These are phyloP conservation scores for Solanum acaule DNA, from an alignment of 257 asterid genomes.

Conservation along the genomic window DNA sequence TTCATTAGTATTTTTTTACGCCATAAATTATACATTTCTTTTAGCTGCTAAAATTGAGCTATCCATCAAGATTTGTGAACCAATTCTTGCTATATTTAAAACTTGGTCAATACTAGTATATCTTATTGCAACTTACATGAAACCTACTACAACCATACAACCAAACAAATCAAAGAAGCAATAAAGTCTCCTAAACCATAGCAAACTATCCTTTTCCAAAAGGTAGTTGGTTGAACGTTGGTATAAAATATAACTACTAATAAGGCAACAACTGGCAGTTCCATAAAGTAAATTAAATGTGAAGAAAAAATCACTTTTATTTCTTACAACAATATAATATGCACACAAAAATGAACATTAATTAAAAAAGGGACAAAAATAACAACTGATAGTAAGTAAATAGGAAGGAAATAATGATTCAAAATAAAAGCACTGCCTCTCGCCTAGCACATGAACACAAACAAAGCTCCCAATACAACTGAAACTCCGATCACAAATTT, in stretches of 20 bases:
- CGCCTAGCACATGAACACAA: slow-evolving; percentile 52
- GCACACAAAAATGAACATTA: background rate
- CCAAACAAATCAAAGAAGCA: background rate
- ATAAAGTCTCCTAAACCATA: background rate
- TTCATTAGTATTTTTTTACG: background rate
- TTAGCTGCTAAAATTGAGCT: background rate
- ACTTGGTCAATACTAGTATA: no score
- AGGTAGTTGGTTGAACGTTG: background rate
- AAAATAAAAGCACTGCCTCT: slow-evolving; percentile 61
- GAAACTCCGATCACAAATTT: slow-evolving; percentile 21
- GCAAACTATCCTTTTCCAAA: background rate
- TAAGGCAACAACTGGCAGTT: background rate
- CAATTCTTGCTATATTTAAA: no score
- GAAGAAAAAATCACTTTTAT: background rate
- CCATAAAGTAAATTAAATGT: background rate
- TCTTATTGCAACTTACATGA: background rate
- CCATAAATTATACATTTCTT: background rate
- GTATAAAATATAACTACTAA: background rate
- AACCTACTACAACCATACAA: background rate
- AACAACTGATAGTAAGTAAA: background rate
- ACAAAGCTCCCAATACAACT: slow-evolving; percentile 30
- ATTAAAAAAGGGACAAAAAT: background rate
- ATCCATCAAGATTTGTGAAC: background rate
- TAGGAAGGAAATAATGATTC: background rate
- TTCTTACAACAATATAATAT: background rate